A percentile compares a stretch with the other conserved stretches of the same genome.
Conservation (phyloP, 2,329 filamentous ascomycete genomes). For the Fragosphaeria purpurea region DNA sequence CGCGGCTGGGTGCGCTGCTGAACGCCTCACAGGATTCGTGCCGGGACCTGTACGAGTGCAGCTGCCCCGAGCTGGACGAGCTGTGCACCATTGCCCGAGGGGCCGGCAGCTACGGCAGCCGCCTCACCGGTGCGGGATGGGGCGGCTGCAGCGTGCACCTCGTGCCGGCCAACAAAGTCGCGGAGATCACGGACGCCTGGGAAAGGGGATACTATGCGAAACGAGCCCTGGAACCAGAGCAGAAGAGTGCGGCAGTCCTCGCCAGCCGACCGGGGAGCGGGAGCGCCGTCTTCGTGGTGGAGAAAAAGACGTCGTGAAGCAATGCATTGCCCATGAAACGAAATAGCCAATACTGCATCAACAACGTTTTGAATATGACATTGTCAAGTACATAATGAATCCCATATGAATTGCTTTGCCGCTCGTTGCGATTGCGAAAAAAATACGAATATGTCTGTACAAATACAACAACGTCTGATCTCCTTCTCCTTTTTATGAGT, state of each 20-base stretch:
- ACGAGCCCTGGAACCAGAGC: constrained; percentile 55
- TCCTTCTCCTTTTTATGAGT: too few relatives aligned
- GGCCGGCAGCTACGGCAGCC: constrained; percentile 73
- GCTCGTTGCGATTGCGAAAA: too few relatives aligned
- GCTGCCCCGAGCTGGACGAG: constrained; percentile 82
- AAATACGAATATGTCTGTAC: too few relatives aligned
- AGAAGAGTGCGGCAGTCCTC: constrained; percentile 69
- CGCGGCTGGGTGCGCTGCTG: constrained; percentile 68
- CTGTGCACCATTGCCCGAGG: constrained; percentile 69
- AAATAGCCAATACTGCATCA: too few relatives aligned
- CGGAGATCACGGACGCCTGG: constrained; percentile 66
- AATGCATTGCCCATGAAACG: too few relatives aligned
- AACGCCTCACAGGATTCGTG: constrained; percentile 87
- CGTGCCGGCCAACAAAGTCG: constrained; percentile 73
- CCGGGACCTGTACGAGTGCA: constrained; percentile 81
- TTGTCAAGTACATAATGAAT: too few relatives aligned
- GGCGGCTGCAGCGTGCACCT: constrained; percentile 93
- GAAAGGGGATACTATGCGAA: constrained; percentile 73
- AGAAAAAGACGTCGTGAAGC: background rate
- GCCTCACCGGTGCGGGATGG: constrained; percentile 91
- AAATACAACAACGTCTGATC: too few relatives aligned
- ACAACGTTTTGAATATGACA: too few relatives aligned
- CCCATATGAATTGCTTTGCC: too few relatives aligned
- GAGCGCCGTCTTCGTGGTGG: constrained; percentile 42
- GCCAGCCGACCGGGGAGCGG: constrained; percentile 80